Conservation (phyloP, 1,139 yeast species). For the Scheffersomyces parashehatae region DNA sequence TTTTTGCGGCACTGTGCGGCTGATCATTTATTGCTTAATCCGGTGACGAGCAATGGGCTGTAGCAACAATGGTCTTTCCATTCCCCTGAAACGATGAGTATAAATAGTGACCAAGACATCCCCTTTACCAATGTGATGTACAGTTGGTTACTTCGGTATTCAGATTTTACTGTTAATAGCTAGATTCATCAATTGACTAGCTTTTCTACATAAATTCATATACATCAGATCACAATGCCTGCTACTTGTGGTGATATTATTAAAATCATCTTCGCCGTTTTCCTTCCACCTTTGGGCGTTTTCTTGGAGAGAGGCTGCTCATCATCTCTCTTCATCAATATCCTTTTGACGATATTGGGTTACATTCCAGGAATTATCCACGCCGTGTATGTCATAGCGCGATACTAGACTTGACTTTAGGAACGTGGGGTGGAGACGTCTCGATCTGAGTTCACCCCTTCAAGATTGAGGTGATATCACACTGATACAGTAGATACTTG, state of each 20-base stretch:
- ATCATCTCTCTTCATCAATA: constrained; percentile 55
- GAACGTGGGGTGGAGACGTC: neutral
- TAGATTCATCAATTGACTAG: neutral
- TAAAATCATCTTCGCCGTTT: constrained; percentile 60
- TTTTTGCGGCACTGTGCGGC: no score
- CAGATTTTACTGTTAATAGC: neutral
- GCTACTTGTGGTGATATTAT: constrained; percentile 57
- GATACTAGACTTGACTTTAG: constrained; percentile 18
- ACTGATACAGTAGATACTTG: no score
- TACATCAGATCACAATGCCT: constrained; percentile 36
- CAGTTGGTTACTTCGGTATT: neutral
- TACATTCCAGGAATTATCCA: constrained; percentile 68
- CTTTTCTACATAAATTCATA: neutral
- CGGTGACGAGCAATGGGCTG: no score
- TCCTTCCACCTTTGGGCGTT: constrained; percentile 76
- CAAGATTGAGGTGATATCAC: no score
- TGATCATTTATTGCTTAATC: no score
- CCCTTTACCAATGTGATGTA: neutral
- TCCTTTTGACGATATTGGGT: constrained; percentile 62
- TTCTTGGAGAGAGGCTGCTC: constrained; percentile 69
- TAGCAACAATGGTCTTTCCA: neutral
- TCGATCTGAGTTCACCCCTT: neutral
- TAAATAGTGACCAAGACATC: no score
- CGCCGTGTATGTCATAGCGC: constrained; percentile 57
- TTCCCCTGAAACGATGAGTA: neutral